Percentiles rank a stretch among this genome's conserved stretches.
Conservation (phyloP, 2,329 filamentous ascomycete species). For the Didymella glomerata region DNA sequence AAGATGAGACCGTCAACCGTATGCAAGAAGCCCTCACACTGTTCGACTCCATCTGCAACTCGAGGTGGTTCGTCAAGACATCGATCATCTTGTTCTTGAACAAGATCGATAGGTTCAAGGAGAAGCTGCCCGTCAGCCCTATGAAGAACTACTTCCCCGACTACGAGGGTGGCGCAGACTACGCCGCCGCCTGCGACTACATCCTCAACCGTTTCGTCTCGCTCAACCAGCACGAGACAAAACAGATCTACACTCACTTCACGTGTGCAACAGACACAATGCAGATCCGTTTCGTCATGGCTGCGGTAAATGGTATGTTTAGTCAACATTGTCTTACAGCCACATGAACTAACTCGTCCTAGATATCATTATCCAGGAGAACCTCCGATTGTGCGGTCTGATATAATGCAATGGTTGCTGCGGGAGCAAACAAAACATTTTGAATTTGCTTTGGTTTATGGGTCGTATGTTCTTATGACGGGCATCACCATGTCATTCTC, state of each 20-base stretch:
- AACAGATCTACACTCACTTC: slow-evolving; percentile 99
- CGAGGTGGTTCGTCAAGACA: slow-evolving; percentile 75
- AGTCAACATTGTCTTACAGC: neutral
- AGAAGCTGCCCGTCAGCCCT: slow-evolving; percentile 75
- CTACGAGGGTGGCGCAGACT: slow-evolving; percentile 90
- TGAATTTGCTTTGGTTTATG: slow-evolving; percentile 45
- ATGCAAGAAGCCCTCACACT: slow-evolving; percentile 77
- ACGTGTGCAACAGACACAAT: slow-evolving; percentile 98
- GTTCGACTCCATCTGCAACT: slow-evolving; percentile 78
- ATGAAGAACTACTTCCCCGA: slow-evolving; percentile 82
- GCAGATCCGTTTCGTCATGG: slow-evolving; percentile 99
- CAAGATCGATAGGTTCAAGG: slow-evolving; percentile 79
- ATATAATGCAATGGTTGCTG: slow-evolving; percentile 69
- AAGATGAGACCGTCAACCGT: slow-evolving; percentile 86
- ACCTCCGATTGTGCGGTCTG: slow-evolving; percentile 93
- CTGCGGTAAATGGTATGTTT: slow-evolving; percentile 92
- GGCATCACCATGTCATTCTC: slow-evolving; percentile 44
- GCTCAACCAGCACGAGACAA: slow-evolving; percentile 98
- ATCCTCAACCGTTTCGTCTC: slow-evolving; percentile 98
- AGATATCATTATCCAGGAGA: slow-evolving; percentile 99
- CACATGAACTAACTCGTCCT: slow-evolving; percentile 53
- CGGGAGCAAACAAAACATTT: slow-evolving; percentile 39
- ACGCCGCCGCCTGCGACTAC: slow-evolving; percentile 95
- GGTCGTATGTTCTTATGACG: slow-evolving; percentile 49
- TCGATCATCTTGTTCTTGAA: slow-evolving; percentile 77